phyloP scores from a whole-genome alignment of 108 stramenopile species.

The Nitzschia sp. region DNA sequence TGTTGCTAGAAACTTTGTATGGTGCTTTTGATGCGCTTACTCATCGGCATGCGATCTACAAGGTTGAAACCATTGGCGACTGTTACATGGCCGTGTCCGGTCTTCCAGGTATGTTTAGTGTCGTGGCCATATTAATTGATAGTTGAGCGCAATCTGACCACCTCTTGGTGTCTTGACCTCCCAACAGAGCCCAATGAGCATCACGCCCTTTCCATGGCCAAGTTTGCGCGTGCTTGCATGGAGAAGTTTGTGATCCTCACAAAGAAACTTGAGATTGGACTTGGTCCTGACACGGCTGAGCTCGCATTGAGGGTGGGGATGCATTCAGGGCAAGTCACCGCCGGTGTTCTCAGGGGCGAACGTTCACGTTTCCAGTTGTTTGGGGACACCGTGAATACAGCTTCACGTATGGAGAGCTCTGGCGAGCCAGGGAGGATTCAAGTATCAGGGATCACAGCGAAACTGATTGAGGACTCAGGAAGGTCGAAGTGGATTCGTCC shows the following conservation, averaged over 20 bases:
- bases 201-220: constrained; percentile 19
- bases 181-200: constrained; percentile 1
- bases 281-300: constrained; percentile 20
- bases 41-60: neutral
- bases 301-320: constrained; percentile 17
- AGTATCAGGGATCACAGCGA: constrained; percentile 47
- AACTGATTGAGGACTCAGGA: constrained; percentile 37
- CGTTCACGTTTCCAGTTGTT: constrained; percentile 18
- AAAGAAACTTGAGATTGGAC: constrained; percentile 5
- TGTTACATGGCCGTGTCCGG: neutral
- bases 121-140: too few relatives aligned
- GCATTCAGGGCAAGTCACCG: neutral
- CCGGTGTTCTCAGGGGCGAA: constrained; percentile 14
- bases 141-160: too few relatives aligned
- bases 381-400: constrained; percentile 49
- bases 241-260: constrained; percentile 1
- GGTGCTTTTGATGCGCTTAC: neutral
- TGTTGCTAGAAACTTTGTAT: neutral
- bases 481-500: constrained; percentile 43
- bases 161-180: too few relatives aligned
- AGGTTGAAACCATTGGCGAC: neutral
- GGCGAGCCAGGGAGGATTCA: constrained; percentile 48
- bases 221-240: constrained; percentile 19
- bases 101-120: neutral
- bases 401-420: constrained; percentile 59